phyloP scores from a whole-genome alignment of 768 basidiomycete species.

The Tylopilus rubrobrunneus region DNA sequence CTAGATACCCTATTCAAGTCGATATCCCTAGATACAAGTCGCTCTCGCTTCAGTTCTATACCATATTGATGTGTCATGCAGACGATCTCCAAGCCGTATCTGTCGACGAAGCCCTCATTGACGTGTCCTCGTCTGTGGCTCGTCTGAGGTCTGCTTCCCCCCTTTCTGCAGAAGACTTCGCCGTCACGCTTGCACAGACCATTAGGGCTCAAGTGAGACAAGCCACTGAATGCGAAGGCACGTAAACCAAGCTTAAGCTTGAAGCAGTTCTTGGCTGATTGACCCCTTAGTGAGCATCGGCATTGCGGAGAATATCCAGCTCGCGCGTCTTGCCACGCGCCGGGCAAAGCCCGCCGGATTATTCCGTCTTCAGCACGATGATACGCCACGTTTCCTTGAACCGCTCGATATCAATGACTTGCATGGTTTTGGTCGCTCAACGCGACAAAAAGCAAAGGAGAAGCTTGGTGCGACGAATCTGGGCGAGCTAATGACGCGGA shows the following conservation, averaged over 20 bases:
- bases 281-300: conserved; percentile 78
- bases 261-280: background rate
- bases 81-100: conserved; percentile 94
- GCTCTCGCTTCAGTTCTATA: conserved; percentile 85
- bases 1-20: background rate
- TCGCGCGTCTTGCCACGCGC: conserved; percentile 89
- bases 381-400: conserved; percentile 52
- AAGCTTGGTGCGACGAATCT: conserved; percentile 72
- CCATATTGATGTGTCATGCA: conserved; percentile 83
- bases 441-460: conserved; percentile 72
- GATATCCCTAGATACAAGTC: conserved; percentile 66
- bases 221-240: conserved; percentile 86
- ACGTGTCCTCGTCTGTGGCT: conserved; percentile 65
- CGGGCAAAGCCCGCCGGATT: conserved; percentile 89
- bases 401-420: conserved; percentile 75
- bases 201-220: conserved; percentile 74
- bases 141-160: conserved; percentile 27
- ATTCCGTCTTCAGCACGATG: conserved; percentile 61
- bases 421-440: conserved; percentile 81
- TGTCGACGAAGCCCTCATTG: conserved; percentile 93
- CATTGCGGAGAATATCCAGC: conserved; percentile 85
- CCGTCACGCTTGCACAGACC: conserved; percentile 73
- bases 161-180: conserved; percentile 45
- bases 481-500: conserved; percentile 62
- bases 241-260: background rate